These are phyloP conservation scores for Talaromyces nanjingensis DNA, from an alignment of 495 filamentous ascomycete species.

Conservation along the genomic window DNA sequence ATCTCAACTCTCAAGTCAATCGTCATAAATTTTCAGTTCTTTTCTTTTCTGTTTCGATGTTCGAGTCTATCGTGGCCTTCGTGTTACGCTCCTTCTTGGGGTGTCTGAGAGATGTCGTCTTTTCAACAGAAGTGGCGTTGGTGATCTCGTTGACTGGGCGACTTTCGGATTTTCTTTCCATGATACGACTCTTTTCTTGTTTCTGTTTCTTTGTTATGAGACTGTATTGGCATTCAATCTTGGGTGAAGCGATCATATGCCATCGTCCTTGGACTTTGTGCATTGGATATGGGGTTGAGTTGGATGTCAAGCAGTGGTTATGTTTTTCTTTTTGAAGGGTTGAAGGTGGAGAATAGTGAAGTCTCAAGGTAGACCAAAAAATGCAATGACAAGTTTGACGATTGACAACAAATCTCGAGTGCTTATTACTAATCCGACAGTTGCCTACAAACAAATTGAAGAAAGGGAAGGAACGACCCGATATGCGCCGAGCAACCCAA, in stretches of 20 bases:
- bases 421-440: not conserved
- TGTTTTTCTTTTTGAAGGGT: not conserved
- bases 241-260: not conserved
- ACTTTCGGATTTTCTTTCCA: not conserved
- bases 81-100: not conserved
- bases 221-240: not conserved
- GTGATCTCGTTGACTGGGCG: not conserved
- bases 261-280: not conserved
- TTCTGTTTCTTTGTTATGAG: not conserved
- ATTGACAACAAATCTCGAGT: not conserved
- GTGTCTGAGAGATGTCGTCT: not conserved
- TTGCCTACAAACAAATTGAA: not conserved
- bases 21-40: not conserved
- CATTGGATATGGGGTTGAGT: not conserved
- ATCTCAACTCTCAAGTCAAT: not conserved
- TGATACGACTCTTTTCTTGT: not conserved
- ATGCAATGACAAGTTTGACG: not conserved
- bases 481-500: not conserved
- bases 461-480: not conserved
- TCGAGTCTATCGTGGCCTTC: not conserved
- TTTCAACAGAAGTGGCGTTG: not conserved
- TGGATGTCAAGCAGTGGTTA: not conserved
- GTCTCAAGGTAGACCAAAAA: not conserved
- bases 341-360: not conserved
- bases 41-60: not conserved